phyloP scores from a whole-genome alignment of 768 basidiomycete species.

The Lactifluus subvellereus region DNA sequence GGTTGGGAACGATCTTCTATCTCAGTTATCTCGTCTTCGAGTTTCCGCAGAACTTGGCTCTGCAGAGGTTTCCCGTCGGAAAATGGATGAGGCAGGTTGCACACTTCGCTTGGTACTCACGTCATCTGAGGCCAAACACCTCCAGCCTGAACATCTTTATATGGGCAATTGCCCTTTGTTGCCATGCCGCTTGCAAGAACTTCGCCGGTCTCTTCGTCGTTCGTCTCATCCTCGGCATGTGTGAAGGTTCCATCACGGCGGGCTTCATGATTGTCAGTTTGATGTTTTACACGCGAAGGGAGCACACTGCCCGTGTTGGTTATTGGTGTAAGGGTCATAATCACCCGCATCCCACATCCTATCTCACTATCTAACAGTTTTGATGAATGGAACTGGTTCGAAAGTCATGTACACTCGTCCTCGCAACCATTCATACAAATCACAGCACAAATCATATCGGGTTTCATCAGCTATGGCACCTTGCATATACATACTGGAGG shows the following conservation, averaged over 20 bases:
- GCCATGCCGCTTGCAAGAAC: slow-evolving; percentile 66
- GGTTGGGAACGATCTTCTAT: slow-evolving; percentile 75
- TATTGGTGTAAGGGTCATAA: slow-evolving; percentile 59
- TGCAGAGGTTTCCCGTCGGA: slow-evolving; percentile 69
- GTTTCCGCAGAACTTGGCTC: slow-evolving; percentile 66
- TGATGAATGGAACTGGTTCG: slow-evolving; percentile 70
- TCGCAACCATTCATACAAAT: background rate
- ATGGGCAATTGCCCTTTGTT: slow-evolving; percentile 56
- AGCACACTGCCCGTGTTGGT: slow-evolving; percentile 63
- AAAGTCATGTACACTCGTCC: background rate
- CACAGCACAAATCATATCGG: slow-evolving; percentile 62
- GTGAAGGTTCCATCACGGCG: slow-evolving; percentile 66
- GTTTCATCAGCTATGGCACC: slow-evolving; percentile 61
- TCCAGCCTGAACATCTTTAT: slow-evolving; percentile 56
- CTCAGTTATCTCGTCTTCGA: slow-evolving; percentile 65
- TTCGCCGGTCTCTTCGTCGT: slow-evolving; percentile 60
- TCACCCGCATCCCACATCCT: background rate
- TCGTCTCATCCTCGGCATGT: slow-evolving; percentile 62
- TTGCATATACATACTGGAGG: slow-evolving; percentile 51
- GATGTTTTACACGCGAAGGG: slow-evolving; percentile 72
- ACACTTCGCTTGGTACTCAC: background rate
- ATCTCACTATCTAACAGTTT: slow-evolving; percentile 37
- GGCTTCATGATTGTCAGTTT: slow-evolving; percentile 72
- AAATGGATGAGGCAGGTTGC: slow-evolving; percentile 68
- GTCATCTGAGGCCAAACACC: background rate